Evolutionary conservation across 208 protist genomes (phyloP).

Genomic region (Trypanosoma caninum): DNA sequence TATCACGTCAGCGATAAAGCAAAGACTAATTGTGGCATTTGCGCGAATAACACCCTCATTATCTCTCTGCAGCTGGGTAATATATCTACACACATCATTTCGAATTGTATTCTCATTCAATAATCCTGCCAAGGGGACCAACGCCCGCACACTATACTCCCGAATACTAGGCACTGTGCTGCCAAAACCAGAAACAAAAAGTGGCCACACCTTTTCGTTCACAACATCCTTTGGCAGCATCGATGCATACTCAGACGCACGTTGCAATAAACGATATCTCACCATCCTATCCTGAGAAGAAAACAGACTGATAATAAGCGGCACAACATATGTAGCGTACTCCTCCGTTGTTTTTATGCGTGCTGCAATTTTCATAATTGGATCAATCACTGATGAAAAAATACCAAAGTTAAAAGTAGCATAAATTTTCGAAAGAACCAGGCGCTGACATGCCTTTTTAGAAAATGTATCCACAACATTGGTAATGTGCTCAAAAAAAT

Average conservation of each 20-base stretch:
- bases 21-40: constrained; percentile 85
- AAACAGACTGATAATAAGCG: constrained; percentile 63
- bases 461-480: constrained; percentile 47
- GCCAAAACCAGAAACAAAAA: constrained; percentile 64
- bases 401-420: constrained; percentile 51
- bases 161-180: constrained; percentile 53
- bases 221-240: constrained; percentile 35
- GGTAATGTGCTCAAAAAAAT: constrained; percentile 52
- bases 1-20: constrained; percentile 53
- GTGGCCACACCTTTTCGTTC: constrained; percentile 65
- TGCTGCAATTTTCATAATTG: constrained; percentile 54
- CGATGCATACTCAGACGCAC: constrained; percentile 38
- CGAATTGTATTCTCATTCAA: constrained; percentile 42
- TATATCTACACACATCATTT: constrained; percentile 49
- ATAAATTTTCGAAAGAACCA: constrained; percentile 55
- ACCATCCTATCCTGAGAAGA: constrained; percentile 50
- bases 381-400: constrained; percentile 38
- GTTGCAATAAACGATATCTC: constrained; percentile 63
- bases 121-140: constrained; percentile 65
- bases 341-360: constrained; percentile 37
- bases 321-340: constrained; percentile 50
- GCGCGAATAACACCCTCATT: constrained; percentile 71
- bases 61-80: constrained; percentile 71
- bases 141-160: constrained; percentile 64
- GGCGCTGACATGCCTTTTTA: constrained; percentile 43